Base-by-base conservation (phyloP, 228 moss, liverwort and hornwort genomes). In the Sphagnum fallax region DNA sequence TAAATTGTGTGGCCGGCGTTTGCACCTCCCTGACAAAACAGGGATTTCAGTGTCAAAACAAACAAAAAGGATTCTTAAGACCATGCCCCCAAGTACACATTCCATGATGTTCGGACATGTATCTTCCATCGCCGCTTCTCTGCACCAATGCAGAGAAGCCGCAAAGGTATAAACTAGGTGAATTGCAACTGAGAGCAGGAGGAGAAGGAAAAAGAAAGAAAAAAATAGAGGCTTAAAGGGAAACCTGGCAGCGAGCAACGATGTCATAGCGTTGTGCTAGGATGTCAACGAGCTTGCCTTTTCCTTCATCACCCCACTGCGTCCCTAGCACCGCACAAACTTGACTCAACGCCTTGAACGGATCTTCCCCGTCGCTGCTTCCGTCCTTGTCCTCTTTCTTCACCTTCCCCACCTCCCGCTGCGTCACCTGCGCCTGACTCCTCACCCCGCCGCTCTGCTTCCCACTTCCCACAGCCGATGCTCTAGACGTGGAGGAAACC, bases 1-100 rank as follows among this genome's bases (percentile, higher is more conserved):
- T 94, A 98, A 62, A 98, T 93, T 4, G 98, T 98, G 80, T 98
- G 98, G 50, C 98, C 98, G 64, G 98, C 98, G 75, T 98, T 98
- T 16, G 98, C 92, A 69, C 94, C 98, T 75, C 98, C 98, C 98
- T 98, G 81, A 32, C 32, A 32, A 32, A 32, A 32, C 32, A 32
- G 32, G 32, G 32, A 32, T 32, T 32, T 2, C 32, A 32, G 32
- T 32, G 32, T 32, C 32, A 32, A 32, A 32, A 32, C 32, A 32
- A 32, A 32, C 2, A 32, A 1, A 32, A 32, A 0, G 32, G 32
- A 32, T 32, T 32, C 32, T 32, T 32, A 32, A 32, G 2, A 32
- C 32, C 32, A 32, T 32, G 32, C 32, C 32, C 32, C 32, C 32
- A 32, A 2, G 32, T 32, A 32, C 32, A 32, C 32, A 32, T 32